Evolutionary conservation across 169 alveolate species (phyloP), one percentile per base, ranked within the genome.

Genomic region (Babesia ovata): DNA sequence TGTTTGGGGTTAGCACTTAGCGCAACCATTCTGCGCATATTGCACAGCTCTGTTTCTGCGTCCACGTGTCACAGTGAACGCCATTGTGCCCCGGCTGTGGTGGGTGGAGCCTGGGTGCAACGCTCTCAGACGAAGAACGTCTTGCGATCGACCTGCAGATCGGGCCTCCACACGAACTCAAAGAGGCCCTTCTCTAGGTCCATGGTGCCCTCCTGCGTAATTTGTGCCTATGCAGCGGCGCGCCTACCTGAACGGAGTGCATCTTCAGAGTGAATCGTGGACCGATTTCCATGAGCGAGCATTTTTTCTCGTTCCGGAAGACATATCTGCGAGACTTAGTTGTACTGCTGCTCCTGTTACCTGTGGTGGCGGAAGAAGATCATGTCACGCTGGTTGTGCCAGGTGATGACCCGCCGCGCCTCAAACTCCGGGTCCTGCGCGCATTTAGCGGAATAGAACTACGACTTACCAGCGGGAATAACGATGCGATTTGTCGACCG

Each of bases 301-400:
- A 98, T 85, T 95, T 92, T 71, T 91, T 87, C 28, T 85, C 90
- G 73, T 82, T 78, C 10, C 87, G 86, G 72, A 91, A 91, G 19
- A 85, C 91, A 69, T 91, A 91, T 57, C 94, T 91, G 63, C 24
- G 74, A 22, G 26, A 28, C 4, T 42, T 22, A 6, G 4, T n/a
- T 24, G 21, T 50, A 52, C 24, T 50, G 19, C n/a, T 45, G 53
- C 49, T 53, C 42, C 45, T 86, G 88, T 67, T 94, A 98, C 94
- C 99, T 91, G 88, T 96, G 98, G 78, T 97, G 99, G 61, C 99
- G 95, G 85, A 98, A 97, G 92, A 98, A 98, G 17, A 98, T 96
- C 89, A 97, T 97, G 87, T 98, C 99, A 76, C 99, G 93, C 86
- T 98, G 97, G 90, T 97, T 98, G 88, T 97, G 99, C 86, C 97